phyloP scores from a whole-genome alignment of 75 land plant species.

The Selaginella moellendorffii region DNA sequence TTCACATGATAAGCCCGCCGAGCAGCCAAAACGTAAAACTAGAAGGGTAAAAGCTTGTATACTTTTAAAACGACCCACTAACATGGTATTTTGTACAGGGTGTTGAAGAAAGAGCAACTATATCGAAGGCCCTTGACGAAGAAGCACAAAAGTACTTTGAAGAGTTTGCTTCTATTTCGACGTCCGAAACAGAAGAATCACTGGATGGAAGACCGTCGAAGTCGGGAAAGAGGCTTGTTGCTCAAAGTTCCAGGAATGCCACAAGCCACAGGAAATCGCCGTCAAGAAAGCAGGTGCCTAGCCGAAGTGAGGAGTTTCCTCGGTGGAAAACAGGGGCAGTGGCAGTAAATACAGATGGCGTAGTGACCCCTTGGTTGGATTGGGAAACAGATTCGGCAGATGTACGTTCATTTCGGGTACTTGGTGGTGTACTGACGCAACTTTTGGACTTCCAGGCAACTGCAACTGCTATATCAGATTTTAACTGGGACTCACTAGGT shows the following conservation, averaged over 20 bases:
- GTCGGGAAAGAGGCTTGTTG: too few relatives aligned
- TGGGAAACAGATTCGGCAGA: background rate
- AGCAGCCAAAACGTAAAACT: background rate
- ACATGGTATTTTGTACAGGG: too few relatives aligned
- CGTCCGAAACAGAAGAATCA: slow-evolving; percentile 54
- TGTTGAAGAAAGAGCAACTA: background rate
- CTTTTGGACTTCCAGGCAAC: background rate
- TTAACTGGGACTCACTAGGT: background rate
- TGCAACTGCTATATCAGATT: background rate
- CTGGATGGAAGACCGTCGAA: background rate
- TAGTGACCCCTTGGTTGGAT: background rate
- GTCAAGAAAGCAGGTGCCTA: background rate
- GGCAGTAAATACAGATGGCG: background rate
- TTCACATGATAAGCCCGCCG: background rate
- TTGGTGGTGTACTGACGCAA: background rate
- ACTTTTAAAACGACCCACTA: too few relatives aligned
- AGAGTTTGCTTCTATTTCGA: slow-evolving; percentile 6
- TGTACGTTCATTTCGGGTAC: background rate
- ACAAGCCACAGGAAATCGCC: too few relatives aligned
- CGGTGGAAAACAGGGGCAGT: background rate
- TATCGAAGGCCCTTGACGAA: background rate
- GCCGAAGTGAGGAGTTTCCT: background rate
- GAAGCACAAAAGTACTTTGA: background rate
- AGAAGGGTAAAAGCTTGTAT: background rate
- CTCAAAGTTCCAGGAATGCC: background rate